Percentiles rank a stretch among this genome's conserved stretches.
These are phyloP conservation scores for Aristolochia contorta DNA, from an alignment of 164 flowering plant species.

Conservation along the genomic window DNA sequence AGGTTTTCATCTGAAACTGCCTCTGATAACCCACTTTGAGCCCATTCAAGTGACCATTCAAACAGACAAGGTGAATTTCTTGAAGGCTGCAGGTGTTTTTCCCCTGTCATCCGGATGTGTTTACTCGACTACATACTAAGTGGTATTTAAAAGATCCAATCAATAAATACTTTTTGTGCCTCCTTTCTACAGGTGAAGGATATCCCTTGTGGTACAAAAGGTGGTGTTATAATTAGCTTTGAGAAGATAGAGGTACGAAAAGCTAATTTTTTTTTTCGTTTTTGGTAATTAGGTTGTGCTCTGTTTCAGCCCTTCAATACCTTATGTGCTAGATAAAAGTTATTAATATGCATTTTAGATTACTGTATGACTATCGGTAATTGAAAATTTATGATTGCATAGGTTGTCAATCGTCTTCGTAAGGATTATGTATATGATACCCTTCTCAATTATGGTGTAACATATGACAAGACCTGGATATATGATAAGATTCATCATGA, in stretches of 20 bases:
- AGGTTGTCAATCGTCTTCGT: slow-evolving; percentile 91
- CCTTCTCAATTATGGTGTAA: slow-evolving; percentile 79
- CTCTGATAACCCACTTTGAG: slow-evolving; percentile 73
- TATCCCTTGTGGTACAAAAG: slow-evolving; percentile 98
- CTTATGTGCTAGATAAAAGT: not conserved
- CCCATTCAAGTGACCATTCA: slow-evolving; percentile 95
- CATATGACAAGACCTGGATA: slow-evolving; percentile 95
- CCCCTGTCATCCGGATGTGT: too few species aligned
- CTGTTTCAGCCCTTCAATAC: not conserved
- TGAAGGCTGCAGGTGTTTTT: too few species aligned
- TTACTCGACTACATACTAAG: too few species aligned
- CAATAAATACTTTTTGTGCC: too few species aligned
- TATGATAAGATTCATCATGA: slow-evolving; percentile 98
- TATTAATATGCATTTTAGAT: too few species aligned
- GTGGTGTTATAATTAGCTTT: slow-evolving; percentile 94
- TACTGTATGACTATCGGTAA: too few species aligned
- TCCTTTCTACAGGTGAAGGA: slow-evolving; percentile 54
- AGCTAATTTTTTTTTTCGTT: too few species aligned
- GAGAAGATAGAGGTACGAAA: slow-evolving; percentile 77
- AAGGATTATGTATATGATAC: slow-evolving; percentile 86
- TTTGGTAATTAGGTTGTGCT: not conserved
- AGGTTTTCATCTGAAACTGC: slow-evolving; percentile 92
- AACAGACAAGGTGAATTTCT: slow-evolving; percentile 58
- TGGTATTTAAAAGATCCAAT: too few species aligned
- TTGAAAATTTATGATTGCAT: slow-evolving; percentile 4